Conservation (phyloP, 192 early-diverging fungal genomes). For the Coemansia sp. region DNA sequence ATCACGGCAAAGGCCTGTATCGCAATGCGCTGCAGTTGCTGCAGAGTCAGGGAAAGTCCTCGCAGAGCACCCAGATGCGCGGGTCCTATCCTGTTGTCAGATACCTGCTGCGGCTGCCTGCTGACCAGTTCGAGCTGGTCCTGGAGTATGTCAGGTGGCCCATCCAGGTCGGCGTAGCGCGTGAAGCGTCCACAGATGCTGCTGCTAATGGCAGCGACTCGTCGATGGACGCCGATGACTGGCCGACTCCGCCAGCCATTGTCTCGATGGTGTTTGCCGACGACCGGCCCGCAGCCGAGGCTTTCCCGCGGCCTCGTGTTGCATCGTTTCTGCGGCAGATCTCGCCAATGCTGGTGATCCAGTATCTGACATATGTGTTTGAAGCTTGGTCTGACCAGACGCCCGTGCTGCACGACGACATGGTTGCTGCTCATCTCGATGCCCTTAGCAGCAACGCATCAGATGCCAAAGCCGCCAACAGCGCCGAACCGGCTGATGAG, state of each 20-base stretch:
- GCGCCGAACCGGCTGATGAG: background rate
- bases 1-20: conserved; percentile 86
- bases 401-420: conserved; percentile 74
- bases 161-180: conserved; percentile 61
- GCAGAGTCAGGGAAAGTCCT: conserved; percentile 55
- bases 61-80: conserved; percentile 55
- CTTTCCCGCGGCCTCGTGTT: conserved; percentile 62
- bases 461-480: background rate
- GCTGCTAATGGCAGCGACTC: conserved; percentile 38
- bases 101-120: conserved; percentile 79
- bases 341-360: conserved; percentile 64
- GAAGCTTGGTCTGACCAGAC: conserved; percentile 64
- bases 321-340: conserved; percentile 68
- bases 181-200: conserved; percentile 41
- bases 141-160: conserved; percentile 82
- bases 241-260: conserved; percentile 22
- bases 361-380: conserved; percentile 84
- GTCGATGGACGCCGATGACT: conserved; percentile 28
- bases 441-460: conserved; percentile 29
- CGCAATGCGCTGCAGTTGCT: conserved; percentile 87
- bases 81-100: conserved; percentile 66
- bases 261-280: conserved; percentile 54
- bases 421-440: conserved; percentile 80
- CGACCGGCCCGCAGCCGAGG: conserved; percentile 58
- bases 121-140: conserved; percentile 77